Conservation (phyloP, 2,329 filamentous ascomycete genomes). For the Cordyceps cicadae region DNA sequence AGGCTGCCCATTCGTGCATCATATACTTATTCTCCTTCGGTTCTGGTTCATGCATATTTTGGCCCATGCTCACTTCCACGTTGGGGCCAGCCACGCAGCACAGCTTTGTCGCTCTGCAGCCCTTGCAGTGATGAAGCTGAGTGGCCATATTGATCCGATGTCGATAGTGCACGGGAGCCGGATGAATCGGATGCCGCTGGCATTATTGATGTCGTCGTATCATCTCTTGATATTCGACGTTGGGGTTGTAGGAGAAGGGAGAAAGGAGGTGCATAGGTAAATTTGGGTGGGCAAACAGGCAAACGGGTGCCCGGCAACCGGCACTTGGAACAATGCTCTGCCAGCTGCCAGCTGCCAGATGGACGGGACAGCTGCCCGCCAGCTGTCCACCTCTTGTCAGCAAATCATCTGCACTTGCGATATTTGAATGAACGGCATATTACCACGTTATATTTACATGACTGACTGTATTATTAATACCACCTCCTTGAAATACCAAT, state of each 20-base stretch:
- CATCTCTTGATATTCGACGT: neutral
- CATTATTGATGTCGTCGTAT: neutral
- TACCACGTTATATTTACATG: neutral
- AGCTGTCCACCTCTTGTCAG: neutral
- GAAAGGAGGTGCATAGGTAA: too few species aligned
- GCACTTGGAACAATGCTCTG: neutral
- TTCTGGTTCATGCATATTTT: neutral
- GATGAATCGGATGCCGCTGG: neutral
- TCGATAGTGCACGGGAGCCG: neutral
- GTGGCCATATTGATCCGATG: neutral
- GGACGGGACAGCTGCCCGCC: neutral
- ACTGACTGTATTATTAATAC: neutral
- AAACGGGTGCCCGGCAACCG: neutral
- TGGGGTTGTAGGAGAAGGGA: neutral
- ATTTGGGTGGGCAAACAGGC: neutral
- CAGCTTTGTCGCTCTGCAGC: neutral
- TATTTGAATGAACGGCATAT: neutral
- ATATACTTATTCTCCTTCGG: neutral
- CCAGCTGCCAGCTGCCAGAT: neutral
- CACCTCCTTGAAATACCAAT: neutral
- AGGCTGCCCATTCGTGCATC: constrained; percentile 1
- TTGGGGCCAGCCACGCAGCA: neutral
- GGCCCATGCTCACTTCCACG: neutral
- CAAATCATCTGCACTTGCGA: neutral
- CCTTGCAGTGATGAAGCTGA: neutral